phyloP scores from a whole-genome alignment of 2,329 filamentous ascomycete genomes.

The Phialemonium atrogriseum region DNA sequence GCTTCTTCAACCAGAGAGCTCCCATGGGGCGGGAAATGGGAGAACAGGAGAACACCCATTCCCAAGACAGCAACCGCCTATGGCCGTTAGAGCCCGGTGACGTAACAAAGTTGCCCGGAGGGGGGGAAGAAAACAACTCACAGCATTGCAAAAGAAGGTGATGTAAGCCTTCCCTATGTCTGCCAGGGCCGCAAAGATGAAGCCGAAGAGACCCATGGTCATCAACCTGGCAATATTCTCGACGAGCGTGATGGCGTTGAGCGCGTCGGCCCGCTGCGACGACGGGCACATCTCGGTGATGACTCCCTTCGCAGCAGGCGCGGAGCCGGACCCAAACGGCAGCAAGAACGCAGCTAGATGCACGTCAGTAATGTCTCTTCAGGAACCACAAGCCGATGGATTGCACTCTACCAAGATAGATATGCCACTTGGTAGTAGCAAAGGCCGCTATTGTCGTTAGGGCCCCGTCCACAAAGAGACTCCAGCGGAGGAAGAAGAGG shows the following conservation, averaged over 20 bases:
- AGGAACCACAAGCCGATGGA: background rate
- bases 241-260: constrained; percentile 61
- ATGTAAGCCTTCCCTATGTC: constrained; percentile 48
- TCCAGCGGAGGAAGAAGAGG: constrained; percentile 58
- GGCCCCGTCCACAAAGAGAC: constrained; percentile 54
- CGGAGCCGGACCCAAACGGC: constrained; percentile 61
- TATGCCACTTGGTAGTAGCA: constrained; percentile 56
- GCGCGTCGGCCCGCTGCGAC: constrained; percentile 53
- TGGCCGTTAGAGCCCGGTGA: constrained; percentile 6
- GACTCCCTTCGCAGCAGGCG: constrained; percentile 63
- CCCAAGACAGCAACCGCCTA: constrained; percentile 44
- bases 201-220: constrained; percentile 58
- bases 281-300: constrained; percentile 62
- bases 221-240: constrained; percentile 59
- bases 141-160: constrained; percentile 62
- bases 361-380: background rate
- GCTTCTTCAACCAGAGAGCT: constrained; percentile 24
- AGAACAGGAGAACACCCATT: constrained; percentile 30
- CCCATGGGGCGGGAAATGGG: constrained; percentile 31
- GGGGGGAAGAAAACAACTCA: constrained; percentile 21
- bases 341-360: constrained; percentile 50
- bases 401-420: constrained; percentile 48
- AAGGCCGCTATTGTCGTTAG: constrained; percentile 57
- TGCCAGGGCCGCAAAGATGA: constrained; percentile 57
- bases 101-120: background rate